Base-by-base conservation (phyloP, 1,139 yeast species). In the Casaregolazyma lundiana region DNA sequence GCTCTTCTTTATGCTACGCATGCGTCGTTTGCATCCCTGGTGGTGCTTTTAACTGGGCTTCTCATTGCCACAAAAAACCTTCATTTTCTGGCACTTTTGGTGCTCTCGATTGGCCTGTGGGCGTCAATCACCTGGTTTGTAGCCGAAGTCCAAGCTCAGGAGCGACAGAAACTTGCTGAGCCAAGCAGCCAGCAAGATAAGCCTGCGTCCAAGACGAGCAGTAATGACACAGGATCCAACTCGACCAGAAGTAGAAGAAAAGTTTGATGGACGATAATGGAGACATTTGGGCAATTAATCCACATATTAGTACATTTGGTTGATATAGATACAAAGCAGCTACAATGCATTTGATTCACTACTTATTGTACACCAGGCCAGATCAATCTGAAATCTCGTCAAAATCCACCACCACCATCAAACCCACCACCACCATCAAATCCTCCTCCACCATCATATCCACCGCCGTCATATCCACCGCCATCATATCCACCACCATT, bases 51-150 rank as follows among this genome's bases (percentile, higher is more conserved):
- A 53, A 53, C 70, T 1, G 67, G 72, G 48, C 75, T 90, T 65
- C 75, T 86, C 20, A 75, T 70, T 57, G 70, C 83, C 49, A 84
- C 92, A 5, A 61, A 75, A 40, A 83, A 86, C 41, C 76, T 85
- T 51, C 98, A 92, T 65, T 86, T 89, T 63, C 68, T 85, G 48
- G 82, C 85, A 52, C 70, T 92, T 52, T 70, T 86, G 42, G 73
- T 81, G 15, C 78, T 92, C 47, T 83, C 97, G 0, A 51, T 76
- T 4, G 69, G 81, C 21, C 72, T 92, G 22, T 92, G 96, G 83
- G 84, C 72, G 0, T 73, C 88, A 0, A 83, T 90, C 47, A 77
- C 89, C 5, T 92, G 98, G 98, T 92, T 92, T 61, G 77, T 92
- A 18, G 64, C 64, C 15, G 97, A 92, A 64, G 66, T 89, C 51